Conservation (phyloP, 2,329 filamentous ascomycete genomes). For the Neonectria magnoliae region DNA sequence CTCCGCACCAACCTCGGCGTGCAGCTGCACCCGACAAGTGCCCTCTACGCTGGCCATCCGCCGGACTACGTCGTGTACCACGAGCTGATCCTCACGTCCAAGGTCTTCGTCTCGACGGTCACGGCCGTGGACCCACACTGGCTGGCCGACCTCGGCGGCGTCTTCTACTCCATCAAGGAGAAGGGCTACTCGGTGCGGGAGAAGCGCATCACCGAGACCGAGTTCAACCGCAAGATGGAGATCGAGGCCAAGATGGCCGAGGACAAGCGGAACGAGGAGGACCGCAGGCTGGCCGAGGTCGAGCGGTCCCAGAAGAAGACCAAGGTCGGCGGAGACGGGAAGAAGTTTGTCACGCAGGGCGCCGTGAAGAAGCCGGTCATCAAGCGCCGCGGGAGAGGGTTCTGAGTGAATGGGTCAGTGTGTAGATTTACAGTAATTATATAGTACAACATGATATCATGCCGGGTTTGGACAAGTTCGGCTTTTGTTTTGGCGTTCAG, state of each 20-base stretch:
- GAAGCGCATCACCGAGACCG: constrained; percentile 86
- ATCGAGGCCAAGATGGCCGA: constrained; percentile 92
- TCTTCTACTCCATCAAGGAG: constrained; percentile 97
- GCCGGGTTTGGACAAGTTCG: not conserved
- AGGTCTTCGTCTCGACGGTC: constrained; percentile 98
- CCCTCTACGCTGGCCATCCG: constrained; percentile 92
- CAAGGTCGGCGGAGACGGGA: constrained; percentile 50
- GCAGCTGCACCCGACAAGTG: constrained; percentile 92
- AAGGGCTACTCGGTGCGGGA: constrained; percentile 93
- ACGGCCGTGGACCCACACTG: constrained; percentile 96
- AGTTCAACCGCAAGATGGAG: constrained; percentile 93
- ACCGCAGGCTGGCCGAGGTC: constrained; percentile 61
- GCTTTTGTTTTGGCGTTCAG: constrained; percentile 32
- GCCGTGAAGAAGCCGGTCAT: constrained; percentile 69
- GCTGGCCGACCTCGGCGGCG: constrained; percentile 94
- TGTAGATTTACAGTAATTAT: constrained; percentile 5
- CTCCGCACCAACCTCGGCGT: constrained; percentile 93
- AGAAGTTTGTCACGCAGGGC: constrained; percentile 70
- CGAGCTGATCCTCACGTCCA: constrained; percentile 94
- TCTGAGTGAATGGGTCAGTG: constrained; percentile 48
- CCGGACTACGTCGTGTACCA: constrained; percentile 99
- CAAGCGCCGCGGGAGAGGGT: constrained; percentile 65
- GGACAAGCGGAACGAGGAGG: constrained; percentile 77
- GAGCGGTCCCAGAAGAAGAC: constrained; percentile 57
- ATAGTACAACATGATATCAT: constrained; percentile 11